phyloP scores from a whole-genome alignment of 2,329 filamentous ascomycete species.

The Stachybotrys elegans region DNA sequence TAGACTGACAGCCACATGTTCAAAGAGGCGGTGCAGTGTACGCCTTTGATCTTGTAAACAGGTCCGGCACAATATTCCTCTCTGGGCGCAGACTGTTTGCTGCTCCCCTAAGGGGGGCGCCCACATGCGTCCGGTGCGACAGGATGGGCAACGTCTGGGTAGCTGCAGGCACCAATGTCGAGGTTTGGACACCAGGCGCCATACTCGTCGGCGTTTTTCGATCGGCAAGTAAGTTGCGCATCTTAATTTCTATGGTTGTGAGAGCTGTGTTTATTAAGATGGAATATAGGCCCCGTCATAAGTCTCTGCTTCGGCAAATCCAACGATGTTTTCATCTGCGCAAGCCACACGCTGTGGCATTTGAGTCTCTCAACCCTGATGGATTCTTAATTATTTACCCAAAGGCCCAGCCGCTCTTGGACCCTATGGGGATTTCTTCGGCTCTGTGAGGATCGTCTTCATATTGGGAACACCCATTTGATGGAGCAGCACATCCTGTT shows the following conservation, averaged over 20 bases:
- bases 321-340: background rate
- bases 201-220: background rate
- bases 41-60: background rate
- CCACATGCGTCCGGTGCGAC: background rate
- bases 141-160: slow-evolving; percentile 2
- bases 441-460: slow-evolving; percentile 7
- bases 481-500: slow-evolving; percentile 11
- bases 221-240: background rate
- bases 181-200: background rate
- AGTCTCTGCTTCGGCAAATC: background rate
- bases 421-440: background rate
- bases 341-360: background rate
- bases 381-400: background rate
- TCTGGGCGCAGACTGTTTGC: background rate
- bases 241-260: background rate
- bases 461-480: slow-evolving; percentile 10
- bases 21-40: no score
- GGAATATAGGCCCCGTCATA: background rate
- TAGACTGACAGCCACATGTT: no score
- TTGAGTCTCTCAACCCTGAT: background rate
- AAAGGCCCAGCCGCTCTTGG: background rate
- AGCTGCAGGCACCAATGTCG: background rate
- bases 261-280: background rate
- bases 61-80: background rate
- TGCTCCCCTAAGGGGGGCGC: background rate